Base-by-base conservation (phyloP, 768 basidiomycete species). In the Trametes maxima region DNA sequence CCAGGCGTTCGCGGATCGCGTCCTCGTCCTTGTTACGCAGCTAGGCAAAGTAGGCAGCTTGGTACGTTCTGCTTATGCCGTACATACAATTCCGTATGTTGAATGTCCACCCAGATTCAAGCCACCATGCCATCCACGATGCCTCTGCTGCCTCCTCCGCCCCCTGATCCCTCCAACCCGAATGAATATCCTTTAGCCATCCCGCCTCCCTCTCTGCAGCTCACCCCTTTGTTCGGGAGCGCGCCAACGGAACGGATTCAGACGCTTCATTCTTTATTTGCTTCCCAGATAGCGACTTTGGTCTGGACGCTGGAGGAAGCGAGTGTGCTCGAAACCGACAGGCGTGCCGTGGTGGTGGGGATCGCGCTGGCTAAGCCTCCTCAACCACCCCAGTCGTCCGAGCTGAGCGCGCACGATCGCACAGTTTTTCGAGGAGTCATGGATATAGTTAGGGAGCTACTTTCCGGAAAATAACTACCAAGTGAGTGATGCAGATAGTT, bases 11-110 rank as follows among this genome's bases (percentile, higher is more conserved):
- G 82, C 84, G 54, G 95, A 98, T 75, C 82, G 93, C 24, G 77
- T 85, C 13, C 78, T 98, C 19, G 87, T 97, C n/a, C 79, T 97
- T 22, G 80, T 98, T 54, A 95, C 94, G 1, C 95, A 98, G 73
- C 72, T 93, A 62, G 91, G 92, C 40, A 95, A 94, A 83, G 88
- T 96, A 13, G 95, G 95, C 57, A 86, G 82, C 70, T 71, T 98
- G 76, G 94, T 96, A 45, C 43, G 28, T 55, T 14, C 24, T 36
- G 16, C 42, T 54, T 17, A 59, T 57, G 24, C 45, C 21, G 28
- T 33, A 33, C 28, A 33, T 36, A n/a, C 49, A n/a, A 17, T 21
- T 36, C 49, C n/a, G 19, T 1, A 17, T 36, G 33, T 5, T 36
- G 21, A 46, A 46, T 22, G 21, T 3, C 3, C 45, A 13, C 6